A percentile compares a stretch with the other conserved stretches of the same genome.
phyloP scores from a whole-genome alignment of 208 protist species.

The Acanthamoeba triangularis region DNA sequence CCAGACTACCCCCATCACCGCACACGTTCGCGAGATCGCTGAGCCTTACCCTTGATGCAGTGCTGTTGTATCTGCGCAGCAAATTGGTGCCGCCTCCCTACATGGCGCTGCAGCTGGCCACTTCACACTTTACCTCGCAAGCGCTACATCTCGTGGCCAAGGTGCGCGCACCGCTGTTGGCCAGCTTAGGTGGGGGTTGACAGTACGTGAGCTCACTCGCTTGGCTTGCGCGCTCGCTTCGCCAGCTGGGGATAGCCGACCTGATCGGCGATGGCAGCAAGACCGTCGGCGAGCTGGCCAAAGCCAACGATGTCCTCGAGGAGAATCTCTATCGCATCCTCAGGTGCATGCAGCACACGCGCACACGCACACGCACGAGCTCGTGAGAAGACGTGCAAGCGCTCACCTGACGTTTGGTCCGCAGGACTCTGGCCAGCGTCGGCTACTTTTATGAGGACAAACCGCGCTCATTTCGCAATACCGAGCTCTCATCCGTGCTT shows the following conservation, averaged over 20 bases:
- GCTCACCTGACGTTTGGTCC: background rate
- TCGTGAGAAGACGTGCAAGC: background rate
- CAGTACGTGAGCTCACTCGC: no score
- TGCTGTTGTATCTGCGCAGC: background rate
- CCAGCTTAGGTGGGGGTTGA: no score
- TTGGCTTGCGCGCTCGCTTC: background rate
- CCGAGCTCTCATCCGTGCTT: conserved; percentile 14
- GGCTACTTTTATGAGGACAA: conserved; percentile 41
- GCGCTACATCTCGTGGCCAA: conserved; percentile 53
- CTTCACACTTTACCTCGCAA: conserved; percentile 58
- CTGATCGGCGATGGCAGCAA: conserved; percentile 54
- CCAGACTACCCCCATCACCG: background rate
- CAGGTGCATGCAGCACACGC: background rate
- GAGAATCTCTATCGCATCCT: conserved; percentile 72
- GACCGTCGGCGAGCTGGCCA: conserved; percentile 22
- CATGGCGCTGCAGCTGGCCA: conserved; percentile 59
- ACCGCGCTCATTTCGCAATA: background rate
- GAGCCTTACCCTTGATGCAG: background rate
- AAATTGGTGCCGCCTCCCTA: conserved; percentile 65
- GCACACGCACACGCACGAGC: no score
- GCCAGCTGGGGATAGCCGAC: conserved; percentile 54
- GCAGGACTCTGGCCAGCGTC: conserved; percentile 22
- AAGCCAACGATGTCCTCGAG: conserved; percentile 19
- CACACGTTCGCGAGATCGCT: background rate
- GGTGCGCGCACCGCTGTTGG: conserved; percentile 12